phyloP scores from a whole-genome alignment of 2,329 filamentous ascomycete species.

The Paracamarosporium sp. region DNA sequence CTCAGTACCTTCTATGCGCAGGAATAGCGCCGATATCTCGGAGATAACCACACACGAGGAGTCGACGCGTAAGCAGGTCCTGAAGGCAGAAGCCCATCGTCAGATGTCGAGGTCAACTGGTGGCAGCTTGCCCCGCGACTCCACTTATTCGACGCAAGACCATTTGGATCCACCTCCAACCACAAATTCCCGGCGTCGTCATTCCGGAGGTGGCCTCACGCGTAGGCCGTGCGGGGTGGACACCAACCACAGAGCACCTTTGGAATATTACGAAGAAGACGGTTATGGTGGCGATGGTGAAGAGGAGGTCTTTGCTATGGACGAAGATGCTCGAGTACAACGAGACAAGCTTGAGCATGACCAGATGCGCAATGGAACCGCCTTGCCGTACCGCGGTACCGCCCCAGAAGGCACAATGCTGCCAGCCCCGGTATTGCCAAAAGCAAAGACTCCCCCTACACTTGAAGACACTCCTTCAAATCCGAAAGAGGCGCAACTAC shows the following conservation, averaged over 20 bases:
- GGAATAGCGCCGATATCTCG: slow-evolving; percentile 48
- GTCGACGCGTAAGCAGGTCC: slow-evolving; percentile 50
- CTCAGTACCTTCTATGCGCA: slow-evolving; percentile 42
- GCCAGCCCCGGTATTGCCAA: slow-evolving; percentile 36
- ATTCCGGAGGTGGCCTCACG: slow-evolving; percentile 85
- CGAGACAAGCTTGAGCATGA: slow-evolving; percentile 14
- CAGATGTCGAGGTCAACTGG: slow-evolving; percentile 24
- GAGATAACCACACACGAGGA: slow-evolving; percentile 38
- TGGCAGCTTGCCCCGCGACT: slow-evolving; percentile 13
- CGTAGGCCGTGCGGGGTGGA: slow-evolving; percentile 74
- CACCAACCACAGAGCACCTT: slow-evolving; percentile 68
- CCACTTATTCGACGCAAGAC: neutral
- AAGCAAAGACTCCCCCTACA: slow-evolving; percentile 13
- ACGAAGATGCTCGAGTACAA: slow-evolving; percentile 52
- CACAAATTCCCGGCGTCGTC: slow-evolving; percentile 65
- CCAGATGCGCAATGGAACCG: slow-evolving; percentile 3
- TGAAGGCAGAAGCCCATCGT: slow-evolving; percentile 50
- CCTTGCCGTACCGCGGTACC: neutral
- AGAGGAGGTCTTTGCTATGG: slow-evolving; percentile 74
- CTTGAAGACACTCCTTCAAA: slow-evolving; percentile 40
- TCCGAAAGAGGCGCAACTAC: slow-evolving; percentile 54
- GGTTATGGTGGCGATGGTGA: slow-evolving; percentile 82
- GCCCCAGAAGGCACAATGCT: slow-evolving; percentile 36
- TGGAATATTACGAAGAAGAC: slow-evolving; percentile 92
- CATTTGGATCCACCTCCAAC: slow-evolving; percentile 37